These are phyloP conservation scores for Cyclotella sp. DNA, from an alignment of 108 stramenopile species.

Conservation along the genomic window DNA sequence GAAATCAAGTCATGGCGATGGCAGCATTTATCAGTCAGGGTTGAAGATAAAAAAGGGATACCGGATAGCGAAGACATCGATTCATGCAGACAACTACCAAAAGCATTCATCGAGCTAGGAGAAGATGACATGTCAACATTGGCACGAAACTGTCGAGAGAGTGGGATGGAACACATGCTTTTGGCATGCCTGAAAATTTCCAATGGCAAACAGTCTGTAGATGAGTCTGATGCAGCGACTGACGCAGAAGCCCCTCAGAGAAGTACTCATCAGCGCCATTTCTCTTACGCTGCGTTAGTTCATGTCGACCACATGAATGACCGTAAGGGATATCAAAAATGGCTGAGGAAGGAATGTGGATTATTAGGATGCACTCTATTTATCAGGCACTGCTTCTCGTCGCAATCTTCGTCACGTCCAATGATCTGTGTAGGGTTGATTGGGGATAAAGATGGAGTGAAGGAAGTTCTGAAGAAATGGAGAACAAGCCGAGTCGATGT, in stretches of 20 bases:
- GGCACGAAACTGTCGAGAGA: conserved; percentile 66
- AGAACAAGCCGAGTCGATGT: conserved; percentile 77
- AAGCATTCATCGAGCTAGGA: conserved; percentile 49
- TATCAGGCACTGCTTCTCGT: conserved; percentile 36
- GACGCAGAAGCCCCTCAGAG: background rate
- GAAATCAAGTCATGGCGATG: conserved; percentile 71
- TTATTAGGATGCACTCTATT: conserved; percentile 37
- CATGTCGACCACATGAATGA: conserved; percentile 87
- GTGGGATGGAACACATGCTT: conserved; percentile 73
- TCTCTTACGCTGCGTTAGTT: conserved; percentile 60
- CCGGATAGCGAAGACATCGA: conserved; percentile 15
- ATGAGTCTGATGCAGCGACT: conserved; percentile 3
- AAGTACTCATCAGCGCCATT: background rate
- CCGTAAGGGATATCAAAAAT: conserved; percentile 72
- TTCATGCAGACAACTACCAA: conserved; percentile 23
- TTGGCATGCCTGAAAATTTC: conserved; percentile 69
- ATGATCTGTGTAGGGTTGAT: conserved; percentile 63
- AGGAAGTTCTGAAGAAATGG: conserved; percentile 76
- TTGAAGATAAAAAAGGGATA: conserved; percentile 62
- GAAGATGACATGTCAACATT: conserved; percentile 75
- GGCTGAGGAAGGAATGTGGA: conserved; percentile 62
- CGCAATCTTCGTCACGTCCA: conserved; percentile 26
- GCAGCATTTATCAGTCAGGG: conserved; percentile 80
- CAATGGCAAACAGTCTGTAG: conserved; percentile 37
- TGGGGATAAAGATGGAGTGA: conserved; percentile 41